phyloP scores from a whole-genome alignment of 106 monocot genomes.

The Chionographis japonica region DNA sequence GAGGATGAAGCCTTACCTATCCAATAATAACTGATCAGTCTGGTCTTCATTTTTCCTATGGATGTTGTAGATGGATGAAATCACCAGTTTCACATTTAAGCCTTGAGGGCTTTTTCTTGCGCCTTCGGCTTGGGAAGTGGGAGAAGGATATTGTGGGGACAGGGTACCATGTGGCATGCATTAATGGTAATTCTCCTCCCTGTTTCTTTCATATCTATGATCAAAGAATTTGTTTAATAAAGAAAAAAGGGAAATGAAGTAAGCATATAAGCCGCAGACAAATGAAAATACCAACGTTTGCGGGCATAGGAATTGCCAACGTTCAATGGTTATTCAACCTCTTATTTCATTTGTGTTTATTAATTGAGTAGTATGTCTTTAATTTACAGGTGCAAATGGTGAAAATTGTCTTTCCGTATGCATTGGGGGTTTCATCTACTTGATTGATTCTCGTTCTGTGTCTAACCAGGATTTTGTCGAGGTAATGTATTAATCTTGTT shows the following conservation, averaged over 20 bases:
- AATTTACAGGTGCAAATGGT: constrained; percentile 27
- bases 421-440: constrained; percentile 35
- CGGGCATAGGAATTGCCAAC: not conserved
- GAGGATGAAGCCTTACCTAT: no score
- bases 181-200: constrained; percentile 39
- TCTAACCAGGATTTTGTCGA: constrained; percentile 63
- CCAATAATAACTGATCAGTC: no score
- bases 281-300: no score
- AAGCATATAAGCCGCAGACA: no score
- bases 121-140: constrained; percentile 48
- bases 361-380: not conserved
- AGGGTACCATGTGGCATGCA: constrained; percentile 58
- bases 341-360: not conserved
- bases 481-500: constrained; percentile 26
- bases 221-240: not conserved
- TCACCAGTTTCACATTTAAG: constrained; percentile 13
- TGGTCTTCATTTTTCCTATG: constrained; percentile 8
- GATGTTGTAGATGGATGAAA: constrained; percentile 29
- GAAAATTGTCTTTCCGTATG: constrained; percentile 38
- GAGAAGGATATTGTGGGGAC: constrained; percentile 28
- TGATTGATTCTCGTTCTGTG: constrained; percentile 36
- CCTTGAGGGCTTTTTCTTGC: constrained; percentile 61
- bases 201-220: not conserved
- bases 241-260: no score
- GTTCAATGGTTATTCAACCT: not conserved